Percentiles rank a stretch among this genome's conserved stretches.
Evolutionary conservation across 176 grass and related monocot species (phyloP).

Genomic region (Puya raimondii): DNA sequence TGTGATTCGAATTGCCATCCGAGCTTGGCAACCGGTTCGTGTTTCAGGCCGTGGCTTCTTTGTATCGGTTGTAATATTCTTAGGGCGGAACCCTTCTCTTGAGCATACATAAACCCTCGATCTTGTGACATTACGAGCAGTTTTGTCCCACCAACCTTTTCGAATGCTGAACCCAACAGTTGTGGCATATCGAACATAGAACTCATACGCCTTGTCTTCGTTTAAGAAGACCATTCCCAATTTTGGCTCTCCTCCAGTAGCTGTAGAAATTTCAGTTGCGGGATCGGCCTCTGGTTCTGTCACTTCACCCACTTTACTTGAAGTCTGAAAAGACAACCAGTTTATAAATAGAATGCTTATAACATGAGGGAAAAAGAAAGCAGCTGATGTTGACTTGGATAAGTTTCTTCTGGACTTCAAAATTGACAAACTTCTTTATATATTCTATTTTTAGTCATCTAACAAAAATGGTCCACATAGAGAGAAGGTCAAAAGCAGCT

Average conservation of each 20-base stretch:
- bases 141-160: constrained; percentile 81
- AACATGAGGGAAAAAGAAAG: constrained; percentile 6
- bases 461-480: no score
- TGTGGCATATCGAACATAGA: constrained; percentile 57
- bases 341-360: neutral
- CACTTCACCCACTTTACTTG: constrained; percentile 48
- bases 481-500: no score
- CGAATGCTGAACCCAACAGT: constrained; percentile 59
- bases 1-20: constrained; percentile 74
- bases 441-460: no score
- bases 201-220: constrained; percentile 78
- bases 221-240: constrained; percentile 68
- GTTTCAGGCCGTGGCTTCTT: constrained; percentile 57
- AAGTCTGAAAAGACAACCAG: constrained; percentile 26
- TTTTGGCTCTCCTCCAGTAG: constrained; percentile 55
- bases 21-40: constrained; percentile 73
- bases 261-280: constrained; percentile 35
- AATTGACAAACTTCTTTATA: no score
- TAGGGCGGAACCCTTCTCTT: constrained; percentile 65
- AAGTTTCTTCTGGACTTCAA: no score
- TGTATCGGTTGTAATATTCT: constrained; percentile 35
- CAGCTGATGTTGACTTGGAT: neutral
- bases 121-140: constrained; percentile 45
- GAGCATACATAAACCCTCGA: constrained; percentile 66
- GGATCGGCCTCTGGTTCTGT: constrained; percentile 49